phyloP scores from a whole-genome alignment of 2,329 filamentous ascomycete genomes.

The Aulographum hederae region DNA sequence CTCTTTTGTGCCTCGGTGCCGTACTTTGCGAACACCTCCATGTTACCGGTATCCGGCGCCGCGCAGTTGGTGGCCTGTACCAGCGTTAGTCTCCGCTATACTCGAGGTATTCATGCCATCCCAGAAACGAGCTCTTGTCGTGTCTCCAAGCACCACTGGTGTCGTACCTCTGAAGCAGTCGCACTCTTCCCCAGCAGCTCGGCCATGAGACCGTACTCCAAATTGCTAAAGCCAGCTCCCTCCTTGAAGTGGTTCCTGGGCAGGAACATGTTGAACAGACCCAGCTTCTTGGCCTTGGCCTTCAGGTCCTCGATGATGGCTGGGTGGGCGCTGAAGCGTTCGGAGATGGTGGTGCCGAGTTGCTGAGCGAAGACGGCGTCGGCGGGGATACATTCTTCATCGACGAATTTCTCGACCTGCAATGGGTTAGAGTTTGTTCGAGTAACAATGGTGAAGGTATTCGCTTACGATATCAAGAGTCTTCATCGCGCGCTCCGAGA shows the following conservation, averaged over 20 bases:
- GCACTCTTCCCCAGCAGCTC: slow-evolving; percentile 81
- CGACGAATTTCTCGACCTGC: slow-evolving; percentile 71
- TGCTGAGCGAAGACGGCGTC: slow-evolving; percentile 68
- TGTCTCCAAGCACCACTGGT: too few relatives aligned
- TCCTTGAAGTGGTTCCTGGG: slow-evolving; percentile 90
- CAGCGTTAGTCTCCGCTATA: too few relatives aligned
- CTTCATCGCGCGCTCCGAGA: slow-evolving; percentile 5
- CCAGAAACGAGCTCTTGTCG: too few relatives aligned
- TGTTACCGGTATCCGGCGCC: slow-evolving; percentile 84
- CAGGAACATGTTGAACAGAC: slow-evolving; percentile 97
- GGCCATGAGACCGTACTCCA: slow-evolving; percentile 96
- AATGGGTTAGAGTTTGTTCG: neutral
- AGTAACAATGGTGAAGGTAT: neutral
- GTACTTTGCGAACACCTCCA: slow-evolving; percentile 89
- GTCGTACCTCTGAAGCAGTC: slow-evolving; percentile 32
- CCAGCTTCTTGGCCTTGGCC: slow-evolving; percentile 60
- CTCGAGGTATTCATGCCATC: neutral
- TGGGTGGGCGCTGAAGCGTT: slow-evolving; percentile 67
- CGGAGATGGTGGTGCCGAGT: slow-evolving; percentile 48
- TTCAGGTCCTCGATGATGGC: slow-evolving; percentile 78
- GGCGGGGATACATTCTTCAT: slow-evolving; percentile 67
- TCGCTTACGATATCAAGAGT: slow-evolving; percentile 6
- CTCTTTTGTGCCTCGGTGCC: slow-evolving; percentile 72
- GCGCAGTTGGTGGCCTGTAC: slow-evolving; percentile 55
- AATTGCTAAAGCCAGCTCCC: slow-evolving; percentile 82